Conservation (phyloP, 441 rosid species). For the Manihot esculenta region DNA sequence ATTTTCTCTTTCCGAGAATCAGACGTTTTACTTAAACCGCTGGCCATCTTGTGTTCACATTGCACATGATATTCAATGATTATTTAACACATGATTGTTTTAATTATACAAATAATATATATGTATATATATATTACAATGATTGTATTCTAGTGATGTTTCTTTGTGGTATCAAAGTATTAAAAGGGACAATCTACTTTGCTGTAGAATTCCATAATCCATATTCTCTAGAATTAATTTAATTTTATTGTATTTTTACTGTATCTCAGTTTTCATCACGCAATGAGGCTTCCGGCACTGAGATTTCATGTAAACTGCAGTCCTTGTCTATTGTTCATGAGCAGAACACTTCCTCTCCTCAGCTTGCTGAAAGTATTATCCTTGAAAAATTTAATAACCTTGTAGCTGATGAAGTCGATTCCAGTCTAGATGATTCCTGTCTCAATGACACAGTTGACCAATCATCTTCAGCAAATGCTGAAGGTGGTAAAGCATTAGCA, state of each 20-base stretch:
- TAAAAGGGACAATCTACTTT: not conserved
- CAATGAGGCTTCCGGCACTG: slow-evolving; percentile 27
- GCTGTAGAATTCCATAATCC: not conserved
- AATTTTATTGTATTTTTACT: slow-evolving; percentile 8
- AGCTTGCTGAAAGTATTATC: slow-evolving; percentile 28
- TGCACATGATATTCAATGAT: too few species aligned
- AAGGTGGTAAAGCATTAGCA: not conserved
- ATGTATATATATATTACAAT: too few species aligned
- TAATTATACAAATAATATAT: too few species aligned
- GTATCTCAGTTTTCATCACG: slow-evolving; percentile 45
- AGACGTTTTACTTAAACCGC: not conserved
- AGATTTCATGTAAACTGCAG: slow-evolving; percentile 24
- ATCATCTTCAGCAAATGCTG: slow-evolving; percentile 13
- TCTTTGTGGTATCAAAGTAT: not conserved
- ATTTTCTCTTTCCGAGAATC: not conserved
- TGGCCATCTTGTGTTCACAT: too few species aligned
- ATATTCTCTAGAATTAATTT: slow-evolving; percentile 8
- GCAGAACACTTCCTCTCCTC: slow-evolving; percentile 18
- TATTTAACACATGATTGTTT: too few species aligned
- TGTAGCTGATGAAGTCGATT: slow-evolving; percentile 19
- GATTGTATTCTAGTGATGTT: too few species aligned
- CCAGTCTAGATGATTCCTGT: not conserved
- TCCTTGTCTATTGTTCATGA: slow-evolving; percentile 9
- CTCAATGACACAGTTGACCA: not conserved
- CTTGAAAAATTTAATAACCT: slow-evolving; percentile 31